Evolutionary conservation across 805 yeast species (phyloP).

Genomic region (Yarrowia sp.): DNA sequence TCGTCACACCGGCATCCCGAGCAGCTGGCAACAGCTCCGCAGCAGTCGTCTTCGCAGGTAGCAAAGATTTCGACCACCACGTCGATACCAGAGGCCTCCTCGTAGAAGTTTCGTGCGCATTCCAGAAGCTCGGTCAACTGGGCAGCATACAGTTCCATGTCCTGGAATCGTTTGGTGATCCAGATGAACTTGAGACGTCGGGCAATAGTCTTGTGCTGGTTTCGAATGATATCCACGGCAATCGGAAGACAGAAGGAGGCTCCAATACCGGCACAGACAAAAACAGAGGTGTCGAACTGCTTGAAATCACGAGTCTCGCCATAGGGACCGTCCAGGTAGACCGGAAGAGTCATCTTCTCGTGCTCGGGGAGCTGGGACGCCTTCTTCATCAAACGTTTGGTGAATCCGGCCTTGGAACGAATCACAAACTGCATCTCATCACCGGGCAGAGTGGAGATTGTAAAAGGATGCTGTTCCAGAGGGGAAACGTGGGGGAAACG

Average conservation of each 20-base stretch:
- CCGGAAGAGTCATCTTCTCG: constrained; percentile 35
- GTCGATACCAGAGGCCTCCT: background rate
- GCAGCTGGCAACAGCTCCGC: background rate
- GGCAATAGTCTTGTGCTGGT: constrained; percentile 29
- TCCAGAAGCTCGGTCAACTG: background rate
- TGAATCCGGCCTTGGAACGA: constrained; percentile 45
- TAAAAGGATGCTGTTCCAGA: constrained; percentile 49
- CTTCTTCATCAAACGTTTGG: constrained; percentile 39
- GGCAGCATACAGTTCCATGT: background rate
- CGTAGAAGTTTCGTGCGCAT: background rate
- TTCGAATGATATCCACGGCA: constrained; percentile 42
- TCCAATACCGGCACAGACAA: constrained; percentile 48
- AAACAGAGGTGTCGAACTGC: constrained; percentile 43
- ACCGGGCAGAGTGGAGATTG: constrained; percentile 43
- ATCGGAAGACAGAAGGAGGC: constrained; percentile 47
- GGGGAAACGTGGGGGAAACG: constrained; percentile 42
- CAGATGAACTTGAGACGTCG: constrained; percentile 21
- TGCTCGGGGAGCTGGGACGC: constrained; percentile 30
- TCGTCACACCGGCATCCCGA: constrained; percentile 10
- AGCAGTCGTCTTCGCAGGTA: constrained; percentile 23
- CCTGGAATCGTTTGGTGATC: constrained; percentile 18
- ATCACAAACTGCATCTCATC: constrained; percentile 44
- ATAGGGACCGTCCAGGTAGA: constrained; percentile 44
- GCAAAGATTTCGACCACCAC: constrained; percentile 17
- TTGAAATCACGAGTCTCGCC: constrained; percentile 43